phyloP scores from a whole-genome alignment of 805 yeast genomes.

The Kodamaea laetipori region DNA sequence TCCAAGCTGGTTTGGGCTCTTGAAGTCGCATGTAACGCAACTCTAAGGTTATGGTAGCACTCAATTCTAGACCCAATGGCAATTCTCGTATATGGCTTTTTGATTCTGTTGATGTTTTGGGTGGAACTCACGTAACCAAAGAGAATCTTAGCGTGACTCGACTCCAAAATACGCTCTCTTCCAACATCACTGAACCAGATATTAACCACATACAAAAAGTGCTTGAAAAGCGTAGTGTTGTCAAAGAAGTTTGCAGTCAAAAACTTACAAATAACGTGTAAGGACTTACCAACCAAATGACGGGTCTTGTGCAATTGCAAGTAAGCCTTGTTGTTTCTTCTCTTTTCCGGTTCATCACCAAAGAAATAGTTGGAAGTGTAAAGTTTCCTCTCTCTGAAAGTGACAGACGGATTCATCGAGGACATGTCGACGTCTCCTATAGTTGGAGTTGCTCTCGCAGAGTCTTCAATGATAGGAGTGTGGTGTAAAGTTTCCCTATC shows the following conservation, averaged over 20 bases:
- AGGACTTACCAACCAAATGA: conserved; percentile 57
- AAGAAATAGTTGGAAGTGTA: conserved; percentile 61
- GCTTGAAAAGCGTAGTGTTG: conserved; percentile 62
- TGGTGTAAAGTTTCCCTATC: background rate
- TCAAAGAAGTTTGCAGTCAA: conserved; percentile 56
- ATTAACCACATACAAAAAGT: conserved; percentile 62
- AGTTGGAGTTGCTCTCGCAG: conserved; percentile 48
- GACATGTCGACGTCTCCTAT: conserved; percentile 48
- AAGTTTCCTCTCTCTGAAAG: conserved; percentile 60
- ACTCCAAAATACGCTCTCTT: conserved; percentile 60
- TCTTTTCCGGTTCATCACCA: conserved; percentile 53
- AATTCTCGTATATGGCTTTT: conserved; percentile 75
- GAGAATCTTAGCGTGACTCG: conserved; percentile 57
- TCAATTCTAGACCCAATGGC: conserved; percentile 75
- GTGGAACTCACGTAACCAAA: conserved; percentile 57
- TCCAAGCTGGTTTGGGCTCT: conserved; percentile 72
- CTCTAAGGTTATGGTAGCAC: conserved; percentile 73
- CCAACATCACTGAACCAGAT: conserved; percentile 85
- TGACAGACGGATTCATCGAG: conserved; percentile 54
- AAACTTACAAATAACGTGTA: conserved; percentile 58
- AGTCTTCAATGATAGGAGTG: conserved; percentile 27
- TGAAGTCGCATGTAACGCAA: conserved; percentile 68
- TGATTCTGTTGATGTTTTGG: conserved; percentile 62
- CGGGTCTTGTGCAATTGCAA: conserved; percentile 60
- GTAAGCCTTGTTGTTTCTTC: conserved; percentile 35